phyloP scores from a whole-genome alignment of 2,329 filamentous ascomycete species.

The Phoma sp. region DNA sequence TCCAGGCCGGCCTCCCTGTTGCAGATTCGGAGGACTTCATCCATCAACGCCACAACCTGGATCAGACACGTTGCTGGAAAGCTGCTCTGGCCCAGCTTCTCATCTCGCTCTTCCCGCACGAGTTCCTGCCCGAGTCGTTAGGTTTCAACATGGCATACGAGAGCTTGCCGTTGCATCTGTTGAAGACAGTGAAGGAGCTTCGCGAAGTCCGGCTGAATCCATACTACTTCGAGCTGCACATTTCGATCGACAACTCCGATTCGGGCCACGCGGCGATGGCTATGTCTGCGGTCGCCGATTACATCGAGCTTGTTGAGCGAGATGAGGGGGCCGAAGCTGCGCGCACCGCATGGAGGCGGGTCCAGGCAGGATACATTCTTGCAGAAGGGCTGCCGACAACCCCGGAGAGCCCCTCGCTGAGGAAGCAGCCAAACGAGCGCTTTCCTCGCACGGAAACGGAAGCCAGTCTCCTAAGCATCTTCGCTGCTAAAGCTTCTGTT shows the following conservation, averaged over 20 bases:
- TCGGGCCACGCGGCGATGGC: constrained; percentile 59
- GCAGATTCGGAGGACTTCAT: constrained; percentile 41
- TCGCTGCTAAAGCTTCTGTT: constrained; percentile 48
- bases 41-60: constrained; percentile 27
- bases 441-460: constrained; percentile 22
- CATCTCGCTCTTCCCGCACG: constrained; percentile 56
- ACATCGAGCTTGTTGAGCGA: constrained; percentile 42
- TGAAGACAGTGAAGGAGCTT: constrained; percentile 53
- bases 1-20: constrained; percentile 41
- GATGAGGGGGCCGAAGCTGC: constrained; percentile 37
- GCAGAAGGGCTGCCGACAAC: constrained; percentile 35
- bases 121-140: constrained; percentile 59
- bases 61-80: constrained; percentile 49
- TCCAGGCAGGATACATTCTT: constrained; percentile 54
- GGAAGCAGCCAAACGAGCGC: constrained; percentile 3
- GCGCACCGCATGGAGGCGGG: constrained; percentile 48
- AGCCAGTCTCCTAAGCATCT: constrained; percentile 34
- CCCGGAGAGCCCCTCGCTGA: constrained; percentile 26
- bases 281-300: constrained; percentile 43
- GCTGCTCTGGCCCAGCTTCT: constrained; percentile 54
- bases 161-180: constrained; percentile 47
- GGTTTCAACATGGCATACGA: constrained; percentile 61
- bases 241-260: constrained; percentile 58
- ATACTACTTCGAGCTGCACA: constrained; percentile 59
- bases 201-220: constrained; percentile 52